Conservation (phyloP, 2,329 filamentous ascomycete genomes). For the Zopfia rhizophila region DNA sequence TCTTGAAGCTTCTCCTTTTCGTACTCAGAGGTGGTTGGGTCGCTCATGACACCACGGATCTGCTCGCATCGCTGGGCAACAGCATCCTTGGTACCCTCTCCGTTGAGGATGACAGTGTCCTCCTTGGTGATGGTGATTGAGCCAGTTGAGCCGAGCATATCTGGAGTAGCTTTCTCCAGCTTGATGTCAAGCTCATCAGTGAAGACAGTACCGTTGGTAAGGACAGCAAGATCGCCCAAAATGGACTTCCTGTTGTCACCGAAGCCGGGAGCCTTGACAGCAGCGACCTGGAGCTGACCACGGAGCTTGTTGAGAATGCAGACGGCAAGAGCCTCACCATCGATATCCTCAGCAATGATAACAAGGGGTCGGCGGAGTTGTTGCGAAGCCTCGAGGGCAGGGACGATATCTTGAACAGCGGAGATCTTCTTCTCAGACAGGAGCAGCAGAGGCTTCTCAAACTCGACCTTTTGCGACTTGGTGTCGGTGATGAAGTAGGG, state of each 20-base stretch:
- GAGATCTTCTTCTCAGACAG: conserved; percentile 99
- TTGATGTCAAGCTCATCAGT: conserved; percentile 98
- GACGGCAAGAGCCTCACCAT: conserved; percentile 96
- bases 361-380: conserved; percentile 94
- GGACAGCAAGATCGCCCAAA: conserved; percentile 92
- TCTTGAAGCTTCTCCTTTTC: conserved; percentile 99
- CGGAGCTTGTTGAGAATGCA: conserved; percentile 99
- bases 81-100: conserved; percentile 91
- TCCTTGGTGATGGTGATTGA: conserved; percentile 99
- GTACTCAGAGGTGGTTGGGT: conserved; percentile 96
- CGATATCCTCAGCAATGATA: conserved; percentile 99
- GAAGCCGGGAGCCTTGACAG: conserved; percentile 98
- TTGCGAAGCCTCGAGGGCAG: conserved; percentile 95
- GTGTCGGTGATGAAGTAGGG: conserved; percentile 99
- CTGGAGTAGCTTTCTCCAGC: conserved; percentile 95
- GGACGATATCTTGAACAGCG: conserved; percentile 97
- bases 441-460: conserved; percentile 98
- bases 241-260: conserved; percentile 99
- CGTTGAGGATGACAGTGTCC: conserved; percentile 98
- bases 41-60: conserved; percentile 95
- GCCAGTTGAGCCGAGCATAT: conserved; percentile 96
- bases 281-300: conserved; percentile 97
- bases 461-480: conserved; percentile 99
- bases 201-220: conserved; percentile 98
- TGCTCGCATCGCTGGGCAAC: conserved; percentile 98